These are phyloP conservation scores for Chlorella sp. DNA, from an alignment of 139 green algal species.

Conservation along the genomic window DNA sequence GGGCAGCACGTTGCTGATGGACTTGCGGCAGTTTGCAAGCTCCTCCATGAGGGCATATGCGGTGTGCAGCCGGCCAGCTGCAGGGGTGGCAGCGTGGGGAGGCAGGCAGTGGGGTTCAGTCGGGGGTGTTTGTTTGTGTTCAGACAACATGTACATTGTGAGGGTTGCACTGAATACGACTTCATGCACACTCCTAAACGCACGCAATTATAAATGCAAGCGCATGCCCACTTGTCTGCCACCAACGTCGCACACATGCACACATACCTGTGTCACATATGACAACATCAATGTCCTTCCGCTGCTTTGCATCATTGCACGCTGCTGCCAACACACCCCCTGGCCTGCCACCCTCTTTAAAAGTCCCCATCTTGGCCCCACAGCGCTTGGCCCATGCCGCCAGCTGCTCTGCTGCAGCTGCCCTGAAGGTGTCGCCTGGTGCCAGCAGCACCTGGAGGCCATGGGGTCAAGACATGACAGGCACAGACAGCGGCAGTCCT, in stretches of 20 bases:
- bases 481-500: too few species aligned
- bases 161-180: too few species aligned
- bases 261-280: constrained; percentile 91
- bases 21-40: constrained; percentile 32
- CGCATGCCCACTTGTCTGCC: too few species aligned
- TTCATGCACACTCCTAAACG: too few species aligned
- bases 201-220: too few species aligned
- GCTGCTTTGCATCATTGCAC: not conserved
- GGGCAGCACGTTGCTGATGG: constrained; percentile 22
- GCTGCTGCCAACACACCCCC: constrained; percentile 22
- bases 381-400: constrained; percentile 74
- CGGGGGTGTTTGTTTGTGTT: too few species aligned
- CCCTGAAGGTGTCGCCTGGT: constrained; percentile 94
- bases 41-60: constrained; percentile 94
- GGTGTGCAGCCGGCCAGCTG: constrained; percentile 89
- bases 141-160: too few species aligned
- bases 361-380: constrained; percentile 49
- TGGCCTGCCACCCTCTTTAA: constrained; percentile 40
- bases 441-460: constrained; percentile 65
- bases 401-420: constrained; percentile 92
- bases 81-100: too few species aligned
- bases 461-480: too few species aligned
- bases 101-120: too few species aligned
- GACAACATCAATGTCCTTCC: constrained; percentile 58
- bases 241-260: too few species aligned